Percentiles rank a stretch among this genome's conserved stretches.
Conservation (phyloP, 345 rosid species). For the Eucalyptus sp. region DNA sequence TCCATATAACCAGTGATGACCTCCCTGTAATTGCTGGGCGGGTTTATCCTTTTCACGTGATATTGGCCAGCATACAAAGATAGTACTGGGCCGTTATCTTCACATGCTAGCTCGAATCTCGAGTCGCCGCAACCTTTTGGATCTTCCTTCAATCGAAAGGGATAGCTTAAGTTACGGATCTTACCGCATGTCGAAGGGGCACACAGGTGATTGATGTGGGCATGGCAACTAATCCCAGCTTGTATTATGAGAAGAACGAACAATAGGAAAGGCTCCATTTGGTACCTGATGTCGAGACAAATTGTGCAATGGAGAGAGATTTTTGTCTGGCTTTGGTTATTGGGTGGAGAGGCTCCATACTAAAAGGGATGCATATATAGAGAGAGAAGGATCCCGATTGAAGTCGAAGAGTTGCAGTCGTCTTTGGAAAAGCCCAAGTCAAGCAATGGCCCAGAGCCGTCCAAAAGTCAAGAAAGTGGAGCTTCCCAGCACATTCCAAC, state of each 20-base stretch:
- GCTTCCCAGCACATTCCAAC: background rate
- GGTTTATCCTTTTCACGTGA: background rate
- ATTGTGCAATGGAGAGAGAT: background rate
- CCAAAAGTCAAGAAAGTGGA: background rate
- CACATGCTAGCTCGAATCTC: background rate
- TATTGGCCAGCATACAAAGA: background rate
- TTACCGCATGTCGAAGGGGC: background rate
- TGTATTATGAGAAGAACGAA: background rate
- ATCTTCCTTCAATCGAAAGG: background rate
- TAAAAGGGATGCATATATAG: background rate
- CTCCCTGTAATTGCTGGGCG: background rate
- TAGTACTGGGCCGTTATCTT: background rate
- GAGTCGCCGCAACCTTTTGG: background rate
- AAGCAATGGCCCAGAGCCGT: background rate
- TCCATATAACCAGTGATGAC: background rate
- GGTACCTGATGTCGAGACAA: background rate
- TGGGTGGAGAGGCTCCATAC: background rate
- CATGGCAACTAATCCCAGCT: background rate
- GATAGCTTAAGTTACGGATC: background rate
- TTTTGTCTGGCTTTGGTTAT: background rate
- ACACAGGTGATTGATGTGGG: background rate
- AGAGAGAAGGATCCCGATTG: background rate
- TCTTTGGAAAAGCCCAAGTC: background rate
- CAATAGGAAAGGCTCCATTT: background rate
- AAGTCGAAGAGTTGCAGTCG: background rate